Conservation (phyloP, 129 eudicot genomes). For the Oenanthe sinensis region DNA sequence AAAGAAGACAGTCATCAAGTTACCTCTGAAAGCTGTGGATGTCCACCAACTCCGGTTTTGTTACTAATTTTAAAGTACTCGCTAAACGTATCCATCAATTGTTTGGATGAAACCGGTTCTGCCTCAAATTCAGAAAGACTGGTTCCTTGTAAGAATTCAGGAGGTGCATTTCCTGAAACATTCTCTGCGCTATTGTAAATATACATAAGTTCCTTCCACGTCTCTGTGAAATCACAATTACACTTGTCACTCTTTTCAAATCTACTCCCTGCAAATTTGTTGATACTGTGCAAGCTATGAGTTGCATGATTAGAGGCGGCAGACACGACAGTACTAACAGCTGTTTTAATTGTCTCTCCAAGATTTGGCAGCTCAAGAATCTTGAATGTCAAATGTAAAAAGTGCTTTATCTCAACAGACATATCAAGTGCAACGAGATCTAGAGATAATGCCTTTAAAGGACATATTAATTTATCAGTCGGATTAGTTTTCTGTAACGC, state of each 20-base stretch:
- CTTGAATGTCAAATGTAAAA: conserved; percentile 45
- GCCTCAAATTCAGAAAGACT: conserved; percentile 51
- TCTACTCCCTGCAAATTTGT: conserved; percentile 23
- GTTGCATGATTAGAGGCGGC: conserved; percentile 49
- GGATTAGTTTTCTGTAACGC: conserved; percentile 44
- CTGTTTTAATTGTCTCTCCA: conserved; percentile 41
- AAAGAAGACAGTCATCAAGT: neutral
- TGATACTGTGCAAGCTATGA: conserved; percentile 33
- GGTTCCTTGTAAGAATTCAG: conserved; percentile 34
- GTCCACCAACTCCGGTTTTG: conserved; percentile 22
- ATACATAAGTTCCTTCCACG: conserved; percentile 38
- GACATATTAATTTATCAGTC: conserved; percentile 36
- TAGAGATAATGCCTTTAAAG: conserved; percentile 47
- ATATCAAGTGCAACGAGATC: conserved; percentile 35
- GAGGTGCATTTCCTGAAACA: conserved; percentile 22
- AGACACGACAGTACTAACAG: conserved; percentile 42
- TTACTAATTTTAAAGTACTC: conserved; percentile 28
- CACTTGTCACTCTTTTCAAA: conserved; percentile 22
- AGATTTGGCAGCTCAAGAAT: conserved; percentile 49
- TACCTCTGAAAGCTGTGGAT: conserved; percentile 67
- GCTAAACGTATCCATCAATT: conserved; percentile 53
- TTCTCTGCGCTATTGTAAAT: conserved; percentile 25
- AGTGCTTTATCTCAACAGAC: conserved; percentile 45
- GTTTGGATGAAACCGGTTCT: conserved; percentile 50
- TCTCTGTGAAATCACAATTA: conserved; percentile 41